A percentile compares a stretch with the other conserved stretches of the same genome.
phyloP scores from a whole-genome alignment of 2,329 filamentous ascomycete genomes.

The Byssochlamys sp. region DNA sequence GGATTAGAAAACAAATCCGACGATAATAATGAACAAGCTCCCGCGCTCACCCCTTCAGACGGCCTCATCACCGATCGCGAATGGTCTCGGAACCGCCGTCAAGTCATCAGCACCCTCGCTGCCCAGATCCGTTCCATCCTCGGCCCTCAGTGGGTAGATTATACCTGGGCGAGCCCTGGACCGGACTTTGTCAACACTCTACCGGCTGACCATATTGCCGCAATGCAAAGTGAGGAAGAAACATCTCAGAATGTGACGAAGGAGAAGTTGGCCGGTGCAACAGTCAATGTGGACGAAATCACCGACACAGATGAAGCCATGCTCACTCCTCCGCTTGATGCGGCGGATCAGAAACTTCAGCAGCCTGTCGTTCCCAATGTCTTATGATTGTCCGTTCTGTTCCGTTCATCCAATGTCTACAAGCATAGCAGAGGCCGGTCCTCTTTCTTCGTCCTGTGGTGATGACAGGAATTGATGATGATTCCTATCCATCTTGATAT shows the following conservation, averaged over 20 bases:
- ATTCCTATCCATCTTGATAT: background rate
- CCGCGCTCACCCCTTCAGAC: constrained; percentile 27
- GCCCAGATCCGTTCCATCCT: constrained; percentile 30
- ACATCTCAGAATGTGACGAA: background rate
- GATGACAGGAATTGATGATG: background rate
- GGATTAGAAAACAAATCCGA: constrained; percentile 31
- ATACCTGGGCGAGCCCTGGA: constrained; percentile 35
- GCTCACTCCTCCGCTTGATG: constrained; percentile 25
- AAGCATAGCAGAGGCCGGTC: background rate
- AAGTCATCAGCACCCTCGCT: constrained; percentile 26
- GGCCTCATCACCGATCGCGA: constrained; percentile 29
- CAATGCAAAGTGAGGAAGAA: constrained; percentile 5
- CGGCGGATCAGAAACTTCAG: constrained; percentile 10
- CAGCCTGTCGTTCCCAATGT: background rate
- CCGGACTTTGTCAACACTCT: constrained; percentile 33
- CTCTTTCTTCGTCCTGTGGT: background rate
- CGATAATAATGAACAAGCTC: constrained; percentile 4
- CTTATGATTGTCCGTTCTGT: background rate
- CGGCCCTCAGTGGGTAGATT: constrained; percentile 35
- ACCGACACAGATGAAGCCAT: constrained; percentile 7
- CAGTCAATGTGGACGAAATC: background rate
- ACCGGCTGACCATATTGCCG: constrained; percentile 18
- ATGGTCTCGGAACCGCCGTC: constrained; percentile 27
- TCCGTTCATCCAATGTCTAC: background rate
- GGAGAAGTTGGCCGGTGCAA: constrained; percentile 1